Evolutionary conservation across 2,329 filamentous ascomycete species (phyloP).

Genomic region (Aspergillus ochraceoroseus): DNA sequence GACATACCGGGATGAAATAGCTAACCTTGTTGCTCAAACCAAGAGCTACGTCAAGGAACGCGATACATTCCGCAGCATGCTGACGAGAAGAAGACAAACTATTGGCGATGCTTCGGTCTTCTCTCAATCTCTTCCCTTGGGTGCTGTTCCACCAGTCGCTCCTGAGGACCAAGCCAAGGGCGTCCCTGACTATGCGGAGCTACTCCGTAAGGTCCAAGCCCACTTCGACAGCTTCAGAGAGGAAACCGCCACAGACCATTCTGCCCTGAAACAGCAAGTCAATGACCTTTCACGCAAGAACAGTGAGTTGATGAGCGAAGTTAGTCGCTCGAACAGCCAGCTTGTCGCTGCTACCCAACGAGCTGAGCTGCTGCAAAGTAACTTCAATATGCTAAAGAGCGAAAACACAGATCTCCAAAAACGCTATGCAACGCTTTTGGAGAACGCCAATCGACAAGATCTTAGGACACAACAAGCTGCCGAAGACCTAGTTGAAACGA

Average conservation of each 20-base stretch:
- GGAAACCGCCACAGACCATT: constrained; percentile 75
- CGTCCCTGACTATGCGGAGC: constrained; percentile 66
- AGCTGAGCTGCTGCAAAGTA: constrained; percentile 82
- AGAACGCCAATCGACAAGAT: constrained; percentile 84
- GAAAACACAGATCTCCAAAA: constrained; percentile 87
- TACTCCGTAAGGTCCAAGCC: constrained; percentile 79
- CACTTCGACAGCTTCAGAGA: constrained; percentile 88
- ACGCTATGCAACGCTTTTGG: constrained; percentile 68
- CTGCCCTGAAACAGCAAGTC: constrained; percentile 77
- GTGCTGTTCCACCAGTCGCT: constrained; percentile 44
- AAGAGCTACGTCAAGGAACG: constrained; percentile 94
- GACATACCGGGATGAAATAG: constrained; percentile 78
- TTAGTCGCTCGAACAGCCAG: constrained; percentile 74
- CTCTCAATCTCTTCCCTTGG: constrained; percentile 63
- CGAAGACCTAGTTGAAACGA: constrained; percentile 85
- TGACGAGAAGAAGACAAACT: constrained; percentile 68
- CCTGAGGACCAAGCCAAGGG: constrained; percentile 46
- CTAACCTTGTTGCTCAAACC: constrained; percentile 73
- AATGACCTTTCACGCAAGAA: constrained; percentile 79
- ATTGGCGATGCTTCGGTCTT: constrained; percentile 59
- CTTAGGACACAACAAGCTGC: constrained; percentile 84
- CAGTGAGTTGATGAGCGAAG: constrained; percentile 72
- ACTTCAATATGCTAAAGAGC: constrained; percentile 73
- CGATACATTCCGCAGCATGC: constrained; percentile 94
- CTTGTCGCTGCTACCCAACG: constrained; percentile 75